Evolutionary conservation across 768 basidiomycete species (phyloP), one percentile per base, ranked within the genome.

Genomic region (Gymnopilus dilepis): DNA sequence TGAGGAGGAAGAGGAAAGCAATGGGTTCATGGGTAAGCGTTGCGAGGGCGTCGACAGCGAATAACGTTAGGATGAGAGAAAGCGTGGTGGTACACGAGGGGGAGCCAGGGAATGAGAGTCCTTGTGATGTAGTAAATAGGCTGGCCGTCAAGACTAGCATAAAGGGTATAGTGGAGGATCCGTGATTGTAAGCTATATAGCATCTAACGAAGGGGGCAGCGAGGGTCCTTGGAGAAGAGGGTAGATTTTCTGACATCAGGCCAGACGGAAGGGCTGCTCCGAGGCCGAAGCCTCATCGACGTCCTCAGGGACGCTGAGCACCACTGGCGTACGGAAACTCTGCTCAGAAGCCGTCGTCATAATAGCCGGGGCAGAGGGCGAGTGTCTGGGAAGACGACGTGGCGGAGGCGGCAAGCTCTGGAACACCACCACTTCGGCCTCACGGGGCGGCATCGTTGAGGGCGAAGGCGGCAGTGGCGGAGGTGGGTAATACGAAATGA

Each of bases 401-500:
- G 58, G 58, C 13, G 58, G 58, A 5, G 58, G 58, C 0, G 58
- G 58, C 6, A 59, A 38, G 22, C 47, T 41, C 17, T 50, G 38
- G 7, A 38, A 42, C 12, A 28, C 19, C 15, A 38, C 38, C 13
- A 42, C 19, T 0, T 30, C 34, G 0, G 43, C 57, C 5, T 48
- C 8, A 19, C 38, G 51, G 19, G 34, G 63, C 17, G 40, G 34
- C n/a, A 48, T 28, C 12, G 45, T 12, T n/a, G 51, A 34, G 9
- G 33, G 43, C 4, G 45, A 40, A 24, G 58, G 57, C 22, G 62
- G 52, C 19, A 12, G 30, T 38, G 42, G 34, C 22, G 42, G 33
- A 13, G 43, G 56, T 26, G 17, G 56, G 26, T 66, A 67, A 31
- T 64, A 59, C 3, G 69, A 62, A 1, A 47, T 47, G 53, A 67